Evolutionary conservation across 345 rosid species (phyloP).

Genomic region (Crucihimalaya himalaica): DNA sequence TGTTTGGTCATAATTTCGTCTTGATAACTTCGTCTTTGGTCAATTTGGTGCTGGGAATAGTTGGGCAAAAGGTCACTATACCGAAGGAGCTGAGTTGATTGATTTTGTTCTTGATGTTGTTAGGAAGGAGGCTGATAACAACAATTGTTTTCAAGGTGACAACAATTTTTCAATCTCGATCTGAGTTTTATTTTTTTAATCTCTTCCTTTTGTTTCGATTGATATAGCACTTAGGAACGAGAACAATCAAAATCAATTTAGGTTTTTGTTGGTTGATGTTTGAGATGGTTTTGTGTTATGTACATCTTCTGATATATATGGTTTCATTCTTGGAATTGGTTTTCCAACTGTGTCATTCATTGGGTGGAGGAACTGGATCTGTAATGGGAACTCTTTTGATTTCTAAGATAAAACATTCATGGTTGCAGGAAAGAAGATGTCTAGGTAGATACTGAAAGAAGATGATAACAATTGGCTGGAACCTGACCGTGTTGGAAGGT

Average conservation of each 20-base stretch:
- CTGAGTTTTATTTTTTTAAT: background rate
- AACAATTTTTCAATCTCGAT: slow-evolving; percentile 22
- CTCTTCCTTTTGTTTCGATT: background rate
- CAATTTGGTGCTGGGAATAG: slow-evolving; percentile 45
- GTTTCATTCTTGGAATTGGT: slow-evolving; percentile 18
- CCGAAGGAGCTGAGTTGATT: slow-evolving; percentile 45
- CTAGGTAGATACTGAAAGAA: slow-evolving; percentile 91
- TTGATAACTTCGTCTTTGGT: slow-evolving; percentile 45
- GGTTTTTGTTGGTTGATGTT: background rate
- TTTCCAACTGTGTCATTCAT: slow-evolving; percentile 47
- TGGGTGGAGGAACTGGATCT: slow-evolving; percentile 51
- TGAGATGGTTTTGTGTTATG: background rate
- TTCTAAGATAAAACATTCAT: slow-evolving; percentile 44
- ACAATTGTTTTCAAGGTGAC: slow-evolving; percentile 45
- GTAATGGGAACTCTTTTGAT: slow-evolving; percentile 48
- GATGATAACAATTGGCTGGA: slow-evolving; percentile 98
- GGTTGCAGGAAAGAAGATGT: too few species aligned
- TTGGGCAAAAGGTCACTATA: slow-evolving; percentile 48
- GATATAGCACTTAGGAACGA: background rate
- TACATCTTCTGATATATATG: background rate
- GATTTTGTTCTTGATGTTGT: slow-evolving; percentile 46
- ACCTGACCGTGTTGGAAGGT: slow-evolving; percentile 94
- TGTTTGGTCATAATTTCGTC: slow-evolving; percentile 46
- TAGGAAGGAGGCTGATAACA: slow-evolving; percentile 46
- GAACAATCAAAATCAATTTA: background rate